Evolutionary conservation across 2,329 filamentous ascomycete species (phyloP).

Genomic region (Lanzia echinophila): DNA sequence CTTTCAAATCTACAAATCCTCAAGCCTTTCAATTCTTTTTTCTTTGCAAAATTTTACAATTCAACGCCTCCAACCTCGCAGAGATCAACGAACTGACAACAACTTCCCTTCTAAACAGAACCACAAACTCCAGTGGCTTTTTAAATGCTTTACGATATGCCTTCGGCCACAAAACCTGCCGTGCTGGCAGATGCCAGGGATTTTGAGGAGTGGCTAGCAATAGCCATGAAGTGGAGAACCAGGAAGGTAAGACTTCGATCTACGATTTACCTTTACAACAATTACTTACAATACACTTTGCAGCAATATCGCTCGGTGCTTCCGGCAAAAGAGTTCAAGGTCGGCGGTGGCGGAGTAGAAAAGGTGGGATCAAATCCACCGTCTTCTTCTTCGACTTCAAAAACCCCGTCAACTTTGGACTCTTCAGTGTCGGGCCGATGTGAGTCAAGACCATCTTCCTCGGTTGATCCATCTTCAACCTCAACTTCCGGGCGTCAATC

Average conservation of each 20-base stretch:
- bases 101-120: not conserved
- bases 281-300: not conserved
- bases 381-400: not conserved
- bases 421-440: not conserved
- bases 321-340: not conserved
- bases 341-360: not conserved
- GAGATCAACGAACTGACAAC: not conserved
- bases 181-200: conserved; percentile 3
- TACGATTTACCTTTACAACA: not conserved
- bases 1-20: no score
- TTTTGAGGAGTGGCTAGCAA: conserved; percentile 10
- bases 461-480: not conserved
- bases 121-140: not conserved
- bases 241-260: conserved; percentile 1
- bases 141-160: not conserved
- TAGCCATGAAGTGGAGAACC: conserved; percentile 8
- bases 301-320: not conserved
- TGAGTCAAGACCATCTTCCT: not conserved
- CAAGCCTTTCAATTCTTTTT: not conserved
- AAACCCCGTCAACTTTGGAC: not conserved
- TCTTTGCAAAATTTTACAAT: not conserved
- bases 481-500: not conserved
- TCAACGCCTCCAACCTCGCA: no score
- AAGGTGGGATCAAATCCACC: not conserved
- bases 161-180: not conserved